These are phyloP conservation scores for Aspergillus oerlinghausenensis DNA, from an alignment of 2,329 filamentous ascomycete genomes.

Conservation along the genomic window DNA sequence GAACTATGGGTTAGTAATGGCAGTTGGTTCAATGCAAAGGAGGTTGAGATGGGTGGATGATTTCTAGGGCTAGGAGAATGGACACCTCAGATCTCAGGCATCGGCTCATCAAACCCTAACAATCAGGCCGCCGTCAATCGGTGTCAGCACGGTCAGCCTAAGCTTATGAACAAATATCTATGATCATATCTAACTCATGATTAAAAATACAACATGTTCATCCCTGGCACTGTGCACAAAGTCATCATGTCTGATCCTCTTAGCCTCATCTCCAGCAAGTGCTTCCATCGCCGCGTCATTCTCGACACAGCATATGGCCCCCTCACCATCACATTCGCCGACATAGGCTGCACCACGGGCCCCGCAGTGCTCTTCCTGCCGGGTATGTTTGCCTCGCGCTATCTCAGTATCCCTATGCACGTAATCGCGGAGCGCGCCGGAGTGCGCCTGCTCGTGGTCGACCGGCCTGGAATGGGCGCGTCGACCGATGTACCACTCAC, in stretches of 20 bases:
- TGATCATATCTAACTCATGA: no score
- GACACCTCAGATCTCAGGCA: no score
- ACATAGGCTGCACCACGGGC: constrained; percentile 12
- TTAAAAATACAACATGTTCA: background rate
- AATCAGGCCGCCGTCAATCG: no score
- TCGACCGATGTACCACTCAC: constrained; percentile 37
- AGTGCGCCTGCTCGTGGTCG: constrained; percentile 22
- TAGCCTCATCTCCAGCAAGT: constrained; percentile 12
- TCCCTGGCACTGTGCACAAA: background rate
- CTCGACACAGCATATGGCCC: constrained; percentile 12
- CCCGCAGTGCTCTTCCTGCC: constrained; percentile 20
- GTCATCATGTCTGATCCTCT: background rate
- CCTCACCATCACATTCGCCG: constrained; percentile 20
- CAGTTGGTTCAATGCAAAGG: no score
- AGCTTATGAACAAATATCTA: no score
- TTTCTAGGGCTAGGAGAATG: no score
- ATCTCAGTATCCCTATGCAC: constrained; percentile 18
- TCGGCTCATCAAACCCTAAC: no score
- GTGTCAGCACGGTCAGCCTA: no score
- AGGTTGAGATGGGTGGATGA: no score
- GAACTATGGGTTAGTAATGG: no score
- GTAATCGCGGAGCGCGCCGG: constrained; percentile 18
- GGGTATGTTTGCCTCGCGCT: constrained; percentile 26
- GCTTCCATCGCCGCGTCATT: constrained; percentile 20
- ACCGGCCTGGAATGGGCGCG: constrained; percentile 31